Evolutionary conservation across 225 moss, liverwort and hornwort genomes (phyloP), one percentile per base, ranked within the genome.

Genomic region (Pseudisothecium myosuroides): DNA sequence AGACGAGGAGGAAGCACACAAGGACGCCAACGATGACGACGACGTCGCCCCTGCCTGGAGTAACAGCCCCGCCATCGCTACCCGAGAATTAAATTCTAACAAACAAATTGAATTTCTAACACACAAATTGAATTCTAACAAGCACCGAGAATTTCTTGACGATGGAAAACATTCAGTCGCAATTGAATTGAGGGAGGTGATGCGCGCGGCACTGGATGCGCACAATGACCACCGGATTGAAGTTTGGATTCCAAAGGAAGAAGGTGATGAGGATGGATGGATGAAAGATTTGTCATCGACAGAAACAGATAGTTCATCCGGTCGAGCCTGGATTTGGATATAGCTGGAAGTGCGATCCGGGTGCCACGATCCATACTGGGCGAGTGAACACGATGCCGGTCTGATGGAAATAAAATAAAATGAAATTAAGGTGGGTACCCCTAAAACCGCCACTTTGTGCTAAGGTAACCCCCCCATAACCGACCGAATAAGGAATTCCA

Each of bases 21-120:
- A 71, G 9, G 84, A 88, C 69, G 89, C 76, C 78, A 77, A 39
- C 13, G 87, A 56, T 34, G 78, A 85, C 16, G 73, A 72, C 59
- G 89, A 82, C 27, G 88, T 75, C 67, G 68, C 74, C 74, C 85
- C 88, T 16, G 91, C 90, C 85, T 92, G 92, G 34, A 92, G 90
- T 81, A 93, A 18, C 85, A 94, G 79, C 82, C 93, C 93, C 82
- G 94, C 93, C 94, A 94, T 94, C 50, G 81, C 89, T 78, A 7
- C 36, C 28, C 8, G 11, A 36, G 5, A 37, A 37, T 58, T 59
- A 22, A 67, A 64, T 82, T 3, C 82, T 63, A 36, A 24, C 47
- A 16, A 36, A 24, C 3, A 32, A 34, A 23, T 58, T 59, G 28
- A 67, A 64, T 34, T 82, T 3, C 82, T 63, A 36, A 24, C 47